Base-by-base conservation (phyloP, 352 stramenopile species). In the Globisporangium nagaii region DNA sequence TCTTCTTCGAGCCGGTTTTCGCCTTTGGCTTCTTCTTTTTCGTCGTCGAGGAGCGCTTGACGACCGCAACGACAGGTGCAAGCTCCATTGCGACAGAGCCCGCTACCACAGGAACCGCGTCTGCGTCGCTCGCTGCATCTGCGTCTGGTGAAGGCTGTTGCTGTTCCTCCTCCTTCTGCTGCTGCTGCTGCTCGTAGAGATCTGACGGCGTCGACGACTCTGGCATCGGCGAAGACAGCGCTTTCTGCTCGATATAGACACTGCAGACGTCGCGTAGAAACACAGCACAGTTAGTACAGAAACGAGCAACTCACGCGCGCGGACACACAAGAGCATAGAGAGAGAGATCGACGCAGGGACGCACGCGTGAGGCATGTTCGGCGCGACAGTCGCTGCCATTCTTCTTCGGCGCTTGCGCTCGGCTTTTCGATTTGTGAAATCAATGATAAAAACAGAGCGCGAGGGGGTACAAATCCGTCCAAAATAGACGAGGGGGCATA, bases 11-110 rank as follows among this genome's bases (percentile, higher is more conserved):
- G 49, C 49, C 25, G 24, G 46, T 60, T 30, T 61, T 70, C 47
- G 68, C 66, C 46, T 70, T 77, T 19, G 42, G 36, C 52, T 75
- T 75, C 13, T 63, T 60, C 48, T 71, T 70, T 49, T 75, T 75
- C 13, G 61, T 60, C 48, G 70, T 70, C 4, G 62, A 50, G 7
- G 25, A 22, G 12, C 55, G 24, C 54, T 67, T 67, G 22, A 43
- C 65, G 4, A 43, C 64, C 9, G 42, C 49, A 19, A 28, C 5
- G 25, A 55, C 45, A 20, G 55, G 58, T 30, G 58, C 36, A 31
- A 32, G n/a, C n/a, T 34, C 6, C 47, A 49, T 43, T 22, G 31
- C 28, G 5, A 58, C n/a, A 13, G 51, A 51, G 9, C 24, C n/a
- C 19, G 25, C 36, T 17, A 46, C 35, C n/a, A 28, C 24, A 17